Conservation (phyloP, 2,329 filamentous ascomycete species). For the Alternaria ethzedia region DNA sequence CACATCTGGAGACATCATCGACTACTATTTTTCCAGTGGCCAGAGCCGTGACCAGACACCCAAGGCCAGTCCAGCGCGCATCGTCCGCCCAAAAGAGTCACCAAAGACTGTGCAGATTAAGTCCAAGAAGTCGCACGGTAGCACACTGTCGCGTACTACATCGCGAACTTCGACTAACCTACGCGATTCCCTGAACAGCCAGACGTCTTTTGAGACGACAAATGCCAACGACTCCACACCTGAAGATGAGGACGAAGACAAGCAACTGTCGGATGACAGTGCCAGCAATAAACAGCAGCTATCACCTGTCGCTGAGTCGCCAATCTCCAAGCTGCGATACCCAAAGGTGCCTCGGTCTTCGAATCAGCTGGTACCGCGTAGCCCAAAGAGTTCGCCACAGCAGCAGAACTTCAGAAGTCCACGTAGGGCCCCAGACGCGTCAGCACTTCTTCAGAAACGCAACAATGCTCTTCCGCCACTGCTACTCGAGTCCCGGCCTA, state of each 20-base stretch:
- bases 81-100: slow-evolving; percentile 21
- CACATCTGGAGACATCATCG: slow-evolving; percentile 42
- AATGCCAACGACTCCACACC: slow-evolving; percentile 56
- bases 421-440: slow-evolving; percentile 10
- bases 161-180: slow-evolving; percentile 38
- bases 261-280: slow-evolving; percentile 32
- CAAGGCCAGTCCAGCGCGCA: slow-evolving; percentile 20
- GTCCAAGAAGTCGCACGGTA: slow-evolving; percentile 38
- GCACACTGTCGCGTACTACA: slow-evolving; percentile 29
- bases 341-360: slow-evolving; percentile 57
- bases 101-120: slow-evolving; percentile 27
- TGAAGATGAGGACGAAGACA: slow-evolving; percentile 51
- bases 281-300: slow-evolving; percentile 31
- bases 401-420: slow-evolving; percentile 16
- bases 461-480: slow-evolving; percentile 30
- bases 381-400: slow-evolving; percentile 26
- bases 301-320: slow-evolving; percentile 53
- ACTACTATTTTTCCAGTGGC: slow-evolving; percentile 45
- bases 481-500: slow-evolving; percentile 42
- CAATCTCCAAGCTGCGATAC: slow-evolving; percentile 54
- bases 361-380: slow-evolving; percentile 54
- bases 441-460: slow-evolving; percentile 20
- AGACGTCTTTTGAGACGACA: slow-evolving; percentile 56
- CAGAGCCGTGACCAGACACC: slow-evolving; percentile 12
- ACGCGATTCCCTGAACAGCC: slow-evolving; percentile 43